Conservation (phyloP, 306 rosid species). For the Prunus salicina region DNA sequence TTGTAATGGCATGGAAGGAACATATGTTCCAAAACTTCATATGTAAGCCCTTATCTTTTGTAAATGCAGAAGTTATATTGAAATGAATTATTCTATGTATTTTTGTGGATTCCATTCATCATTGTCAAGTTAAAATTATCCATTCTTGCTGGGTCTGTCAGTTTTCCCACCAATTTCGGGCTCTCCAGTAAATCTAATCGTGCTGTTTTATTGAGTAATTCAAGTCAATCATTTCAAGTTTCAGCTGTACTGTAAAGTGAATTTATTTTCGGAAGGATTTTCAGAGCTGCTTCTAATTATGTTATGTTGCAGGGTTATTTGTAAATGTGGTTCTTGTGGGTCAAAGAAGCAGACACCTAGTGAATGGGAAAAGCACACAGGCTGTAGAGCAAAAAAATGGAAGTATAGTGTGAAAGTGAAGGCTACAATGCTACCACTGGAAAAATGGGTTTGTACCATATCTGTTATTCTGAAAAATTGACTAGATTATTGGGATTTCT, state of each 20-base stretch:
- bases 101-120: background rate
- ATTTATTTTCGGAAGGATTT: conserved; percentile 1
- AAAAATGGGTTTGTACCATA: conserved; percentile 81
- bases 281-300: conserved; percentile 17
- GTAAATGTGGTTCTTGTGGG: conserved; percentile 78
- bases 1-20: conserved; percentile 96
- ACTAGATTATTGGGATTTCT: background rate
- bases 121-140: background rate
- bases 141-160: background rate
- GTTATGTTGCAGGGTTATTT: conserved; percentile 57
- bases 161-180: background rate
- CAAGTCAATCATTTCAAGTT: background rate
- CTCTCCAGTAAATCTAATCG: background rate
- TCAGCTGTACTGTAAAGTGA: background rate
- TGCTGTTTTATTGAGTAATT: background rate
- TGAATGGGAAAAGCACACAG: conserved; percentile 96
- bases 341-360: conserved; percentile 75
- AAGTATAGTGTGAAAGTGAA: conserved; percentile 92
- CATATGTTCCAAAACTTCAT: conserved; percentile 73
- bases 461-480: conserved; percentile 3
- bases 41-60: conserved; percentile 57
- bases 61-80: conserved; percentile 6
- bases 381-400: conserved; percentile 98
- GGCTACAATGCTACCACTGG: conserved; percentile 77
- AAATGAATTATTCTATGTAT: conserved; percentile 2